Base-by-base conservation (phyloP, 176 grass and related monocot species). In the Otatea glauca region DNA sequence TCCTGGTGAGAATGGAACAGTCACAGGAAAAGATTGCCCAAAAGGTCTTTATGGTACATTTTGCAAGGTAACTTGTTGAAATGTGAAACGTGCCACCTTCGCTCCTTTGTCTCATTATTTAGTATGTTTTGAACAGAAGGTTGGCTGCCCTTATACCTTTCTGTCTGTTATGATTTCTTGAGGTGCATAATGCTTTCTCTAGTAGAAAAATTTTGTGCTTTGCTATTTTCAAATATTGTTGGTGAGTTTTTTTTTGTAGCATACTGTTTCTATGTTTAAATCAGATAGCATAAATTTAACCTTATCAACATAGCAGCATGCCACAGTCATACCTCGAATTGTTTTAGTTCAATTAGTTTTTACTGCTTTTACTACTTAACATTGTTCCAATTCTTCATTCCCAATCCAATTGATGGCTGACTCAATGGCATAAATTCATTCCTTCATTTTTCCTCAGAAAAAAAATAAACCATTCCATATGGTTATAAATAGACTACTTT, bases 31-130 rank as follows among this genome's bases (percentile, higher is more conserved):
- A 82, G 91, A 88, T 86, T 98, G 96, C 77, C 96, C 96, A 49
- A 80, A 90, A 83, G 93, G 96, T 81, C 93, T 98, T 83, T 98
- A 98, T 92, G 96, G 96, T 83, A 90, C 85, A 85, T 98, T 95
- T 92, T 98, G 96, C 89, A 87, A 93, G 96, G 96, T 98, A 91
- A 59, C 39, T 69, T 84, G 25, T 41, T n/a, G 61, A 75, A 54
- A 60, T 15, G 18, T 71, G 7, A 49, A 68, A 70, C 25, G n/a
- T 64, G 43, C 11, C 49, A 20, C 12, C 6, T 72, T 70, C 44
- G 24, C 49, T 14, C 12, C 6, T 72, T 70, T 55, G 18, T 27
- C 17, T 44, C 9, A 34, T 75, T 68, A 54, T 87, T 49, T 81
- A 44, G 63, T 75, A 55, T 77, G 32, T 75, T 58, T 24, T 70